These are phyloP conservation scores for Erigeron philadelphicus DNA, from an alignment of 140 eudicot genomes.

Conservation along the genomic window DNA sequence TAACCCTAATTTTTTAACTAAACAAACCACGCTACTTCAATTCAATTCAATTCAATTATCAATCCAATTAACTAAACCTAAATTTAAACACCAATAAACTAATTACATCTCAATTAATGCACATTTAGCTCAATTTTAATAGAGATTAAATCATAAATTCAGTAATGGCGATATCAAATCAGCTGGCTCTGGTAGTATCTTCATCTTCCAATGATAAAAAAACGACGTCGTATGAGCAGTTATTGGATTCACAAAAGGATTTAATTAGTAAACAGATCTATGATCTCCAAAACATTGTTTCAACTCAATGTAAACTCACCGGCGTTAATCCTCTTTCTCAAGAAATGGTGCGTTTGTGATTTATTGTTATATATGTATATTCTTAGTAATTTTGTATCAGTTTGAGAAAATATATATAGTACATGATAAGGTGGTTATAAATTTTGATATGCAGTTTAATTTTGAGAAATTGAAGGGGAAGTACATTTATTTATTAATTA, in stretches of 20 bases:
- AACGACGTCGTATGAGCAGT: conserved; percentile 42
- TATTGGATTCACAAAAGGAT: conserved; percentile 58
- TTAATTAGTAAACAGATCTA: conserved; percentile 62
- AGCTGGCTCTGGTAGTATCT: conserved; percentile 44
- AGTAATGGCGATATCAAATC: conserved; percentile 47
- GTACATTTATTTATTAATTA: not conserved
- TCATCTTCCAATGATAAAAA: conserved; percentile 16
- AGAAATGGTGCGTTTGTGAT: conserved; percentile 60
- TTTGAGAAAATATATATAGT: not conserved
- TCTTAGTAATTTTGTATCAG: not conserved
- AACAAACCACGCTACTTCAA: not conserved
- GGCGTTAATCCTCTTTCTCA: conserved; percentile 97
- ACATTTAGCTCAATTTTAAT: conserved; percentile 21
- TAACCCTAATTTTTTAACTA: not conserved
- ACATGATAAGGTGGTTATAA: not conserved
- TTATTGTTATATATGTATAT: not conserved
- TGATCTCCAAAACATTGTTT: conserved; percentile 56
- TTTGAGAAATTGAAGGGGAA: not conserved
- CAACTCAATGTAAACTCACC: conserved; percentile 74
- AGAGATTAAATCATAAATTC: not conserved
- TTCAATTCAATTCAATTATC: too few species aligned
- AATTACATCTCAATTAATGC: conserved; percentile 22
- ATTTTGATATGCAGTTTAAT: conserved; percentile 12
- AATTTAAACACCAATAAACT: conserved; percentile 18
- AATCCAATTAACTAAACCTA: conserved; percentile 8